Conservation (phyloP, 2,329 filamentous ascomycete species). For the Didymella pinodella region DNA sequence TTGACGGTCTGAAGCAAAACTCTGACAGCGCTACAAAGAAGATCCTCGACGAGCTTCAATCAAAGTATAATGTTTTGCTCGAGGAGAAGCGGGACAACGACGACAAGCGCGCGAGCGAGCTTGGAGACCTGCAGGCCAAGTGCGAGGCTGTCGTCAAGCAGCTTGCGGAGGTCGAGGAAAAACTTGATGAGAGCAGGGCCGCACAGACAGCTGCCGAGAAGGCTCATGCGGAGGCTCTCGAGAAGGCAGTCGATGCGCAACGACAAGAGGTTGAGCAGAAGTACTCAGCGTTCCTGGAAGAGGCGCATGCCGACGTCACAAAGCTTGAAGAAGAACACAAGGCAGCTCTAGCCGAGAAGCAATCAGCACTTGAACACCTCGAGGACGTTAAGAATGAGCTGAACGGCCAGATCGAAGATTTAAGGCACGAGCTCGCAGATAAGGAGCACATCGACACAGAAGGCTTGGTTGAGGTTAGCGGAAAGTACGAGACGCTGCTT, state of each 20-base stretch:
- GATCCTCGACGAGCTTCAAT: slow-evolving; percentile 38
- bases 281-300: slow-evolving; percentile 40
- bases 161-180: slow-evolving; percentile 36
- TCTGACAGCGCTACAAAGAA: slow-evolving; percentile 40
- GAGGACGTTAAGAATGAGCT: slow-evolving; percentile 35
- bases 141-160: slow-evolving; percentile 31
- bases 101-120: slow-evolving; percentile 28
- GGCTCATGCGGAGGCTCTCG: slow-evolving; percentile 35
- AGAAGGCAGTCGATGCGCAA: slow-evolving; percentile 24
- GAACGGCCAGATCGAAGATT: slow-evolving; percentile 26
- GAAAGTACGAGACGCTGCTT: slow-evolving; percentile 40
- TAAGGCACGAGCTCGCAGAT: slow-evolving; percentile 32
- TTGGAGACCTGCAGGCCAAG: slow-evolving; percentile 30
- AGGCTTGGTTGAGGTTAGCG: slow-evolving; percentile 31
- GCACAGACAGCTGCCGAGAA: slow-evolving; percentile 32
- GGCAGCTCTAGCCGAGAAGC: slow-evolving; percentile 31
- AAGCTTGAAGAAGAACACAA: slow-evolving; percentile 43
- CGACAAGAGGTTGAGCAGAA: slow-evolving; percentile 43
- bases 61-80: slow-evolving; percentile 33
- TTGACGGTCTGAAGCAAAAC: slow-evolving; percentile 44
- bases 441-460: slow-evolving; percentile 29
- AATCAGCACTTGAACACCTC: slow-evolving; percentile 40
- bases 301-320: slow-evolving; percentile 35
- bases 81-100: slow-evolving; percentile 31
- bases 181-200: slow-evolving; percentile 25